Base-by-base conservation (phyloP, 2,329 filamentous ascomycete genomes). In the Leptographium lundbergii region DNA sequence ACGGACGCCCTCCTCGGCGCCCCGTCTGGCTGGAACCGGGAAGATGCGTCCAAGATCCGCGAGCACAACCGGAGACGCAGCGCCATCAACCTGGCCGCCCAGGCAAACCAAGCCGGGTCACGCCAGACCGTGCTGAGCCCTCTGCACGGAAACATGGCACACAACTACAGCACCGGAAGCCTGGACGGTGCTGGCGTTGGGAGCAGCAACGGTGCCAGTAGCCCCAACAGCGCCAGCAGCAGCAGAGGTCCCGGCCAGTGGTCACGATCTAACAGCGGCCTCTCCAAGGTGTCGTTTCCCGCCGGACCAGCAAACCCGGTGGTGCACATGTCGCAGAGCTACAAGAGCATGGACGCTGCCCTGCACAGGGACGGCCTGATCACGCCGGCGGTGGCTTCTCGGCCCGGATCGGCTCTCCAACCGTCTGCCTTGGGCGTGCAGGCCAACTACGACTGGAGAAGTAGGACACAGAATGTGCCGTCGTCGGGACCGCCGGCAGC, bases 1-100 rank as follows among this genome's bases (percentile, higher is more conserved):
- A 67, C 74, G 14, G 82, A 86, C 68, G 81, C 82, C 51, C 69
- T 84, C 51, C 72, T 75, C 25, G 77, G 76, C 34, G 79, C 78
- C 3, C 81, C 81, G 11, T 72, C 76, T 1, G 75, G 73, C 63
- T 81, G 76, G 74, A 76, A 75, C 61, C 65, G 72, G 9, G 71
- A 73, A 14, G 78, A 81, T 63, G 70, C 74, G 51, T 66, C 69
- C 27, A 75, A 69, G 61, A 79, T 82, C 57, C 68, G 76, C 60
- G 78, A 79, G 64, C 71, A 77, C 65, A 79, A 81, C 68, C 72
- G 72, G 58, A 72, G 74, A 60, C 72, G 78, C 63, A 79, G 73
- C 65, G 74, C 75, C 55, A 76, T 78, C 70, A 4, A 53, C 3
- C 24, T 22, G n/a, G 27, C 34, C 24, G 25, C 27, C 32, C 51